phyloP scores from a whole-genome alignment of 2,329 filamentous ascomycete genomes.

The Aspergillus sp. region DNA sequence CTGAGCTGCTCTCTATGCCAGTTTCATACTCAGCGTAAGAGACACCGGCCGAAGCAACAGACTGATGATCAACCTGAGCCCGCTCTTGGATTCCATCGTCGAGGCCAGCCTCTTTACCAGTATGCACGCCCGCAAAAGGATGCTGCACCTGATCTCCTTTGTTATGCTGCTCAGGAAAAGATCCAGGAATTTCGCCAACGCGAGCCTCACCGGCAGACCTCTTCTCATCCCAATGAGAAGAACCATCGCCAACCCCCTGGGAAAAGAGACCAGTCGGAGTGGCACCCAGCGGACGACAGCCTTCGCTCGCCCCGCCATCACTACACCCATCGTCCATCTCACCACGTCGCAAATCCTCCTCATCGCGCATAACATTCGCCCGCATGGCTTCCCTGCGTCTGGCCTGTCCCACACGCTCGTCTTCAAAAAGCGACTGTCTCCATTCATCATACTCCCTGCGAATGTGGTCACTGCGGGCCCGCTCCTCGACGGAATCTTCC shows the following conservation, averaged over 20 bases:
- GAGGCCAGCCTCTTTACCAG: no score
- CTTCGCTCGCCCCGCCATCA: neutral
- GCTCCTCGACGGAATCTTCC: slow-evolving; percentile 20
- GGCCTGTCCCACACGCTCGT: slow-evolving; percentile 1
- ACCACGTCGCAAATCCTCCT: slow-evolving; percentile 1
- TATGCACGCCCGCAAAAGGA: no score
- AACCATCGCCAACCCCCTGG: no score
- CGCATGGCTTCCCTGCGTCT: slow-evolving; percentile 2
- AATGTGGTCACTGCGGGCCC: slow-evolving; percentile 12
- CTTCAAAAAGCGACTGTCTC: neutral
- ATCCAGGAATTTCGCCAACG: no score
- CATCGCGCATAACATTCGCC: slow-evolving; percentile 3
- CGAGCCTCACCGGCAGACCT: no score
- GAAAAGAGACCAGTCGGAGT: no score
- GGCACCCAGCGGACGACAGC: neutral
- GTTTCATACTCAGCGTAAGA: neutral
- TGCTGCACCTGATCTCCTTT: no score
- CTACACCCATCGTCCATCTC: no score
- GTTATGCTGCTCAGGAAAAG: no score
- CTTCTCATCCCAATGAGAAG: no score
- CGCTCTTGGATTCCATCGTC: no score
- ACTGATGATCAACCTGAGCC: neutral
- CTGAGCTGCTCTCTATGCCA: neutral
- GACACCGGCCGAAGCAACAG: neutral
- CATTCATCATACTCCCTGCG: neutral